Conservation (phyloP, 73 alveolate species). For the Blepharisma stoltei region DNA sequence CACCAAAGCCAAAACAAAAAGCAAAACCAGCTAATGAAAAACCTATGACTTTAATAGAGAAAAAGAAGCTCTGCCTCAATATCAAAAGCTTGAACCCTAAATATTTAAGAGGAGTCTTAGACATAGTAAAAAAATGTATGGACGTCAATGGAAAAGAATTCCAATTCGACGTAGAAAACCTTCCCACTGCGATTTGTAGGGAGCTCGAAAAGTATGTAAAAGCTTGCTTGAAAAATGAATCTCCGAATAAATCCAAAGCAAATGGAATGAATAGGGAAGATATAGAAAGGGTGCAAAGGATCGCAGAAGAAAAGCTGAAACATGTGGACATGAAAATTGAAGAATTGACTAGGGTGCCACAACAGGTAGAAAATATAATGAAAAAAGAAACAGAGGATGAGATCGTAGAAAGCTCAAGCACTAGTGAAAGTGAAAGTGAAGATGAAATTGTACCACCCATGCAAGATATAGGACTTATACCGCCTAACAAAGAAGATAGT, state of each 20-base stretch:
- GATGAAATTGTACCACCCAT: not conserved
- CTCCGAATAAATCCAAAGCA: not conserved
- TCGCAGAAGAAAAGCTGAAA: not conserved
- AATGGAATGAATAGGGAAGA: not conserved
- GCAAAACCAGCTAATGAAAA: not conserved
- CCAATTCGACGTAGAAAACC: not conserved
- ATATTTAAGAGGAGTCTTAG: slow-evolving; percentile 2
- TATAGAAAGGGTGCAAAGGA: not conserved
- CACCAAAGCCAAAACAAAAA: not conserved
- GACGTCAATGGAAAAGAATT: not conserved
- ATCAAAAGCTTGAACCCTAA: not conserved
- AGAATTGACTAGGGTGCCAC: too few relatives aligned
- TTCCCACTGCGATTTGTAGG: not conserved
- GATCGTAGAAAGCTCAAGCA: not conserved
- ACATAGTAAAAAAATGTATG: not conserved
- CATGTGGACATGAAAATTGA: not conserved
- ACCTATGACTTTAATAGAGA: slow-evolving; percentile 5
- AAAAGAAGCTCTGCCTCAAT: not conserved
- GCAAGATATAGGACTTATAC: too few relatives aligned
- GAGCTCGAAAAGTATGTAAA: slow-evolving; percentile 3
- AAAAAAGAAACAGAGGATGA: not conserved
- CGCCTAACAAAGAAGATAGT: too few relatives aligned
- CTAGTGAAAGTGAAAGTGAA: slow-evolving; percentile 25
- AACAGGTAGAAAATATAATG: not conserved
- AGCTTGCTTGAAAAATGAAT: not conserved